Base-by-base conservation (phyloP, 345 rosid species). In the Iberis pinnata region DNA sequence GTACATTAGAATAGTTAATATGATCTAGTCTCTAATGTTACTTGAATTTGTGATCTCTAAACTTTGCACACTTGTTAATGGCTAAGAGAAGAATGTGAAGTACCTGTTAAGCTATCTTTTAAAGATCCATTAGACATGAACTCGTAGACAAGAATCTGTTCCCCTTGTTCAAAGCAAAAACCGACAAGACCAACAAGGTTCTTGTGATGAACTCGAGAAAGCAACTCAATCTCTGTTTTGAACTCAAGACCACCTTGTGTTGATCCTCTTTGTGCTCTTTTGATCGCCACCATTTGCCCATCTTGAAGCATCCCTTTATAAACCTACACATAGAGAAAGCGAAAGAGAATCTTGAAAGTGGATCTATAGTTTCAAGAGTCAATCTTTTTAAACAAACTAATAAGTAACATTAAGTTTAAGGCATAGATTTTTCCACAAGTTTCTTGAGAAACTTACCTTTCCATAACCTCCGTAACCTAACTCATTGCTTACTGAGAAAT, bases 401-500 rank as follows among this genome's bases (percentile, higher is more conserved):
- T n/a, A n/a, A n/a, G n/a, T n/a, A n/a, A n/a, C n/a, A n/a, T n/a
- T n/a, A n/a, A n/a, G n/a, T n/a, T n/a, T n/a, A n/a, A n/a, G n/a
- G n/a, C n/a, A n/a, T n/a, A n/a, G n/a, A n/a, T n/a, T n/a, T n/a
- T n/a, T n/a, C n/a, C n/a, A n/a, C n/a, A n/a, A n/a, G n/a, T n/a
- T n/a, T n/a, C n/a, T n/a, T n/a, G n/a, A n/a, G n/a, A n/a, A n/a
- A n/a, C 56, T 6, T 15, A 86, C 98, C 83, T 84, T 92, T 51
- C 98, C 95, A 31, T 81, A 92, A 16, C 98, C 98, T 61, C 98
- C 98, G 54, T 79, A 88, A 20, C 98, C 98, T 18, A 92, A 71
- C 78, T 81, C 89, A 40, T 79, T 88, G 25, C 69, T 79, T 37
- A 69, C 76, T 1, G 93, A 81, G 73, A 92, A 88, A 40, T 80